These are phyloP conservation scores for Amanita polypyramis DNA, from an alignment of 768 basidiomycete species.

Conservation along the genomic window DNA sequence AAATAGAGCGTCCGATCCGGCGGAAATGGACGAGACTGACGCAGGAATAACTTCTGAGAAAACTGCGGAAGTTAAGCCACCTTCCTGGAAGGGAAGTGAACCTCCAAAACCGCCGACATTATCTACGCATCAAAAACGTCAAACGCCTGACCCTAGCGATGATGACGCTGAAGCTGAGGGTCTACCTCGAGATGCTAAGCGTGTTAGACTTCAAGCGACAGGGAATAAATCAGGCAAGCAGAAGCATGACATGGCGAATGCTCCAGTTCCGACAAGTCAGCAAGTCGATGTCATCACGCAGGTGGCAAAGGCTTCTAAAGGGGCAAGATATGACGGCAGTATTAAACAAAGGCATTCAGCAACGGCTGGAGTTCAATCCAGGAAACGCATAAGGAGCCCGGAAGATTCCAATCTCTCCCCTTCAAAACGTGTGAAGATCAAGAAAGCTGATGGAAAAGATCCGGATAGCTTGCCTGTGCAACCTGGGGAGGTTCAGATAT, in stretches of 20 bases:
- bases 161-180: neutral
- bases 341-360: neutral
- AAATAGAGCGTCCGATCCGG: too few relatives aligned
- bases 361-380: neutral
- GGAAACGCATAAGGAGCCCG: conserved; percentile 1
- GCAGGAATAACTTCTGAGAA: neutral
- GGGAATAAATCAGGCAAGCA: conserved; percentile 1
- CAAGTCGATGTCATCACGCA: neutral
- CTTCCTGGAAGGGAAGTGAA: neutral
- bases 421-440: conserved; percentile 1
- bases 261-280: neutral
- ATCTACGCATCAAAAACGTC: neutral
- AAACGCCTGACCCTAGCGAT: neutral
- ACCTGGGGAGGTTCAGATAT: neutral
- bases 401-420: conserved; percentile 1
- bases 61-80: neutral
- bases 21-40: neutral
- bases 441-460: neutral
- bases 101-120: neutral
- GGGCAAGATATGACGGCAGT: neutral
- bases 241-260: conserved; percentile 2
- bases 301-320: neutral
- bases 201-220: neutral
- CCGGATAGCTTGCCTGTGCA: neutral
- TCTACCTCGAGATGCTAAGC: neutral